Evolutionary conservation across 2,329 filamentous ascomycete genomes (phyloP), one percentile per base, ranked within the genome.

Genomic region (Nemania sp.): DNA sequence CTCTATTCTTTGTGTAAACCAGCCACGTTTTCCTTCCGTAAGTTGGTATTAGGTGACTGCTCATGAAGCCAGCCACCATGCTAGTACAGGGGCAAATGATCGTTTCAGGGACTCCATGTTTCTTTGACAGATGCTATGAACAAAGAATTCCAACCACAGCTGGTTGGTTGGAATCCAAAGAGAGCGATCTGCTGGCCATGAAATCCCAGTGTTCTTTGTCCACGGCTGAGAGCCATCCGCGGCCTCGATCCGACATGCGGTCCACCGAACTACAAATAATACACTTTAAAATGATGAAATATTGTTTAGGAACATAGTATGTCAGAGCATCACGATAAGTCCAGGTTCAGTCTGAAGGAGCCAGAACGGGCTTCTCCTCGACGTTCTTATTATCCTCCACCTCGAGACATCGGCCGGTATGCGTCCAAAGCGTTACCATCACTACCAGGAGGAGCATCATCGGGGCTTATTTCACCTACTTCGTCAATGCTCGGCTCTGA

Each of bases 401-500:
- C 60, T 23, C 39, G 9, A 36, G 36, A 52, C 44, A 23, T 55
- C 15, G 15, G 30, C n/a, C 49, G 40, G 19, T 61, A 61, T 49
- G 44, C 33, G 4, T 44, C 40, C 33, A 42, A 50, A 34, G 42
- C 54, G 17, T 43, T 61, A 37, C 60, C 60, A 17, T 24, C 5
- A n/a, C 61, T 59, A 6, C 66, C 62, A 14, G 22, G 34, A 24
- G 8, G 17, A 31, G 17, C 14, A 17, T 23, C 58, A 22, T n/a
- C 60, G 47, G 40, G 22, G 26, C 31, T 59, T 52, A n/a, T 43
- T 39, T 53, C 52, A 6, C 20, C 30, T 24, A 51, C 60, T 20
- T 60, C 62, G 6, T 65, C 61, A 20, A 23, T 47, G 31, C 56
- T 60, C 33, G 44, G 54, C 14, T 49, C 52, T 9, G 54, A 58